These are phyloP conservation scores for Chytriomyces sp. DNA, from an alignment of 192 early-diverging fungal species.

Conservation along the genomic window DNA sequence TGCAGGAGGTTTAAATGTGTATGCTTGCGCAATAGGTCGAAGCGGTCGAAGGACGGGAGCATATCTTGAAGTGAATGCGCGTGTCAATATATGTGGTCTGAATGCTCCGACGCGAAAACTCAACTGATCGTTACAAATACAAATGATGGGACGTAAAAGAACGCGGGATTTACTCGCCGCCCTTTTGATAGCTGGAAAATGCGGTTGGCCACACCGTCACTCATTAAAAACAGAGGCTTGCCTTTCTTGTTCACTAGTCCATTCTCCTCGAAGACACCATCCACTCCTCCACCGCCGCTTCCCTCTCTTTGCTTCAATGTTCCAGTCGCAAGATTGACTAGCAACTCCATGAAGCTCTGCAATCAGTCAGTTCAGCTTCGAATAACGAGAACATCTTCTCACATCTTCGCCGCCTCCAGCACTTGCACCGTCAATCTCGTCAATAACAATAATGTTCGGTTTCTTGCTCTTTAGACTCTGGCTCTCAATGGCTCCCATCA, in stretches of 20 bases:
- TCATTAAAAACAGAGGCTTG: neutral
- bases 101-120: slow-evolving; percentile 14
- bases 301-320: slow-evolving; percentile 9
- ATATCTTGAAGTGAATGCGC: slow-evolving; percentile 75
- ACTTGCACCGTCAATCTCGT: slow-evolving; percentile 94
- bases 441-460: slow-evolving; percentile 86
- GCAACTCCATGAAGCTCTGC: slow-evolving; percentile 79
- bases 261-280: neutral
- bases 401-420: slow-evolving; percentile 70
- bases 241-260: neutral
- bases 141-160: slow-evolving; percentile 90
- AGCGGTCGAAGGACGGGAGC: slow-evolving; percentile 85
- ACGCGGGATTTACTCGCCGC: slow-evolving; percentile 28
- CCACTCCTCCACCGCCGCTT: neutral
- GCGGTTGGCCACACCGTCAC: neutral
- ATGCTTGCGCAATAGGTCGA: slow-evolving; percentile 72
- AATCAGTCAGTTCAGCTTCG: neutral
- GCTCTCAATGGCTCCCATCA: slow-evolving; percentile 76
- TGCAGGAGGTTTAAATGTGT: slow-evolving; percentile 69
- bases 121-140: slow-evolving; percentile 96
- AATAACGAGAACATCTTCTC: neutral
- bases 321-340: slow-evolving; percentile 61
- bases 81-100: neutral
- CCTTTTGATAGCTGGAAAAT: slow-evolving; percentile 10
- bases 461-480: slow-evolving; percentile 66